Base-by-base conservation (phyloP, 176 grass and related monocot genomes). In the Eleusine indica region DNA sequence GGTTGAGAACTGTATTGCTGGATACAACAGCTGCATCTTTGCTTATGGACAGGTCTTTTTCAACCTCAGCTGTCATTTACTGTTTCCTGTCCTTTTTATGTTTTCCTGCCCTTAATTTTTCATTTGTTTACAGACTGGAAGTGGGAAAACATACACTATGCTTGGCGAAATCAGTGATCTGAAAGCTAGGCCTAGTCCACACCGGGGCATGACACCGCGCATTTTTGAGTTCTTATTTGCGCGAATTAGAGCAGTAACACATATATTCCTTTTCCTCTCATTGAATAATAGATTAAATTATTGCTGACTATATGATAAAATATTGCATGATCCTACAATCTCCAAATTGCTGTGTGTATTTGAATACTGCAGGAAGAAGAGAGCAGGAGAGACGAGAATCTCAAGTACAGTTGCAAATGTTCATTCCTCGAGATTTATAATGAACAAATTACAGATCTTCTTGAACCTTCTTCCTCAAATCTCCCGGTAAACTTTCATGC, bases 361-460 rank as follows among this genome's bases (percentile, higher is more conserved):
- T 21, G 0, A 79, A 87, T 52, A 57, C 63, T 77, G 30, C 60
- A 98, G 96, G 96, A 98, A 78, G 96, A 98, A 85, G 96, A 98
- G 85, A 96, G 93, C 80, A 90, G 96, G 57, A 98, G 91, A 73
- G 96, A 98, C 58, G 96, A 98, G 81, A 98, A 94, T 41, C 91
- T 98, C n/a, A 98, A 83, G 39, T 98, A 98, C 72, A 96, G 85
- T 64, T 98, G 96, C 89, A 98, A 94, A 46, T 98, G 96, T 87
- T 98, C 93, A 49, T 98, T 98, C 71, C 80, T 98, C 16, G 93
- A 98, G 86, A 98, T 98, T 84, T 98, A 98, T 86, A 98, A 98
- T 65, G 96, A 98, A 86, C 96, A 98, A 81, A 98, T 98, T 54
- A 98, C 91, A 52, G 96, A 98, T 86, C 96, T 98, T 87, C 89